Evolutionary conservation across 805 yeast species (phyloP).

Genomic region (Saccharomycopsis sp.): DNA sequence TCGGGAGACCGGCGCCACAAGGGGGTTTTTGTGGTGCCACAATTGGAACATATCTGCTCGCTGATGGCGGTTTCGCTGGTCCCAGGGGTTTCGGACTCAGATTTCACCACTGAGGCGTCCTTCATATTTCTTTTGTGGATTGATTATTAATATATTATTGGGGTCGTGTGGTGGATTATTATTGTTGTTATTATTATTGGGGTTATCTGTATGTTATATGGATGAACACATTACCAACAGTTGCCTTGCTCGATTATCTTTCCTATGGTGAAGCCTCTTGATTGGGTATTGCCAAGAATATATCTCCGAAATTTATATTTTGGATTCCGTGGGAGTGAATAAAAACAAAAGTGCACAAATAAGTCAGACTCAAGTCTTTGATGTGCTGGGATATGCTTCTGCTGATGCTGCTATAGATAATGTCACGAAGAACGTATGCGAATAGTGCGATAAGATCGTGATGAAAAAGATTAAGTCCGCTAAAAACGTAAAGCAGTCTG

Average conservation of each 20-base stretch:
- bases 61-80: not conserved
- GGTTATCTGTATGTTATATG: not conserved
- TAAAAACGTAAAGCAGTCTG: not conserved
- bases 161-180: not conserved
- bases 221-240: not conserved
- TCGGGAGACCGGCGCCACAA: constrained; percentile 54
- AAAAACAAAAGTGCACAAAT: too few relatives aligned
- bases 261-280: too few relatives aligned
- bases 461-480: not conserved
- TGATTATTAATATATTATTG: not conserved
- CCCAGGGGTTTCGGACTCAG: not conserved
- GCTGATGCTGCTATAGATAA: too few relatives aligned
- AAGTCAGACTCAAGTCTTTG: too few relatives aligned
- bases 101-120: not conserved
- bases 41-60: constrained; percentile 42
- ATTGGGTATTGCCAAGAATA: too few relatives aligned
- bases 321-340: too few relatives aligned
- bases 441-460: not conserved
- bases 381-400: too few relatives aligned
- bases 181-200: not conserved
- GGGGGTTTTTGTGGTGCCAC: constrained; percentile 51
- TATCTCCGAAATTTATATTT: too few relatives aligned
- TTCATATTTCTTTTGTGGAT: not conserved
- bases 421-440: not conserved
- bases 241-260: too few relatives aligned